These are phyloP conservation scores for Aureobasidium sp. DNA, from an alignment of 2,329 filamentous ascomycete species.

Conservation along the genomic window DNA sequence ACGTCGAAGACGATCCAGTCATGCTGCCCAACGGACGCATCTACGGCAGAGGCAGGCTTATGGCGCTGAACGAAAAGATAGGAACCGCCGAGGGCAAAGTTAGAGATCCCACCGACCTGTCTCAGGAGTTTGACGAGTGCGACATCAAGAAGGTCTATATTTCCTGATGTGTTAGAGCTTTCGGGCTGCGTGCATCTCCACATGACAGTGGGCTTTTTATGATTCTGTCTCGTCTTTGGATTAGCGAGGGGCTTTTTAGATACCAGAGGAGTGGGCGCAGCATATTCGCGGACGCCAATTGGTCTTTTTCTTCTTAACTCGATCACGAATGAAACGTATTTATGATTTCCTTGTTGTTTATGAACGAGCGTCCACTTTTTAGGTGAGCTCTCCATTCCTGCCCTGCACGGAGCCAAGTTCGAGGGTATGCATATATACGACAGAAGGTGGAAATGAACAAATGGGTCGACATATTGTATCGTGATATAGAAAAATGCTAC, in stretches of 20 bases:
- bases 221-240: neutral
- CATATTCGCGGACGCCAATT: neutral
- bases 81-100: constrained; percentile 60
- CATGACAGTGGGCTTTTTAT: neutral
- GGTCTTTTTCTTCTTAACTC: neutral
- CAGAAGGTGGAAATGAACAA: too few relatives aligned
- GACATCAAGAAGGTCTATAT: constrained; percentile 71
- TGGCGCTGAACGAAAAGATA: constrained; percentile 72
- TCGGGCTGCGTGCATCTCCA: neutral
- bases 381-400: too few relatives aligned
- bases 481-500: constrained; percentile 1
- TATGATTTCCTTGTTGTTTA: neutral
- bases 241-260: constrained; percentile 1
- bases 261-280: neutral
- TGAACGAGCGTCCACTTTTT: too few relatives aligned
- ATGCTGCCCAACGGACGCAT: constrained; percentile 82
- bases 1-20: constrained; percentile 79
- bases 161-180: neutral
- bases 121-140: constrained; percentile 55
- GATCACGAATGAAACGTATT: neutral
- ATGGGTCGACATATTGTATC: neutral
- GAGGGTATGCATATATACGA: too few relatives aligned
- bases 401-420: too few relatives aligned
- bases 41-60: constrained; percentile 68
- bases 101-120: constrained; percentile 67